Evolutionary conservation across 2,329 filamentous ascomycete genomes (phyloP), one percentile per base, ranked within the genome.

Genomic region (Stromatinia cepivora): DNA sequence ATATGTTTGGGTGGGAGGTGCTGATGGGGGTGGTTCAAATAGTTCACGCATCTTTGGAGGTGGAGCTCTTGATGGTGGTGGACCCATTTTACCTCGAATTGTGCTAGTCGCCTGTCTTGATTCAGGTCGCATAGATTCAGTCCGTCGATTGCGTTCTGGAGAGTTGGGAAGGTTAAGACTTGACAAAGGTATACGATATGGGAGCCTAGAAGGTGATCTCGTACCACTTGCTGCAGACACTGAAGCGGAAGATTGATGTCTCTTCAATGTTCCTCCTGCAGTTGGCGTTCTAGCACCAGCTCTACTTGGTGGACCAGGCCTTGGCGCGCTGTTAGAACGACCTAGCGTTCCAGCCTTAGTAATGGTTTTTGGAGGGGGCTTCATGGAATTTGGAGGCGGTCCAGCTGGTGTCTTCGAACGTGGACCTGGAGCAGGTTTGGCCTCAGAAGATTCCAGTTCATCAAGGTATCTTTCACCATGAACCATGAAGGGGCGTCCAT

Each of bases 21-120:
- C 81, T 59, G 64, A 83, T 59, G 62, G 84, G 54, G 66, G 66
- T 58, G 86, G 85, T 11, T 83, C 80, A 72, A 88, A 88, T 42
- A 97, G 84, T 54, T 96, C 93, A 73, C 94, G 89, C 93, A 98
- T 97, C 79, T 93, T 95, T 62, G 94, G 94, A 17, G 94, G 94
- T 48, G 93, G 92, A 1, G 90, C 90, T 71, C 88, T 84, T 76
- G 84, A 79, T 57, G 82, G 79, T 63, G 87, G 86, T 65, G 87
- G 86, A 36, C 84, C 86, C 79, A 82, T 81, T 71, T 80, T 81
- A 50, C 75, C 74, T 31, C 79, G 77, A 54, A 80, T 71, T 59
- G 81, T 73, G 80, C 81, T 54, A 58, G 81, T 70, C 36, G 75
- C 74, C 31, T 75, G 73, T 66, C 71, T 75, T 39, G 74, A 72